Percentiles rank a stretch among this genome's conserved stretches.
These are phyloP conservation scores for Penicillium polonicum DNA, from an alignment of 2,329 filamentous ascomycete genomes.

Conservation along the genomic window DNA sequence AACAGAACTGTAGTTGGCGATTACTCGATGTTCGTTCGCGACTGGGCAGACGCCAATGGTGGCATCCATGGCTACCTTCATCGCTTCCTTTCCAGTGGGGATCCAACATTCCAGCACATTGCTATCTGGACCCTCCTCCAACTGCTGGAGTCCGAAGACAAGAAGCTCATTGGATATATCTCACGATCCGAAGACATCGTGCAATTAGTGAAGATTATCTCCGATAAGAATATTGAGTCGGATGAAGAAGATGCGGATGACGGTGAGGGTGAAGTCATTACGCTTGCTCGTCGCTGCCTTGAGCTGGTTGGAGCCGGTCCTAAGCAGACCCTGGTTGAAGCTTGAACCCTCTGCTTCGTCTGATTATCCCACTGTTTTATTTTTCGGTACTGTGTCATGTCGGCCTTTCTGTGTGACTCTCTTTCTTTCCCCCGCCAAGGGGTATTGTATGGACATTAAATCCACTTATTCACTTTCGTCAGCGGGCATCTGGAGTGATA, in stretches of 20 bases:
- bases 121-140: constrained; percentile 97
- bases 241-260: constrained; percentile 86
- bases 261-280: constrained; percentile 89
- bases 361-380: constrained; percentile 7
- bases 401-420: constrained; percentile 7
- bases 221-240: constrained; percentile 81
- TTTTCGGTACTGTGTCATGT: constrained; percentile 15
- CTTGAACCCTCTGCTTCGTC: constrained; percentile 44
- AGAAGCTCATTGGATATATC: constrained; percentile 82
- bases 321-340: constrained; percentile 77
- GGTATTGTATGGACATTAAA: constrained; percentile 37
- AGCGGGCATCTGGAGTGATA: constrained; percentile 39
- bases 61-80: constrained; percentile 94
- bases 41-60: constrained; percentile 88
- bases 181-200: constrained; percentile 88
- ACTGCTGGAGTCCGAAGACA: constrained; percentile 91
- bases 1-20: constrained; percentile 70
- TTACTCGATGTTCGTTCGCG: constrained; percentile 91
- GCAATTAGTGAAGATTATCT: constrained; percentile 86
- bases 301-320: constrained; percentile 78
- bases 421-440: constrained; percentile 20
- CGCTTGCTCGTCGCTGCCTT: constrained; percentile 82
- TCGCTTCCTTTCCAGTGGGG: constrained; percentile 88
- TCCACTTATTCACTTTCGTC: constrained; percentile 28
- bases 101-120: constrained; percentile 98